Evolutionary conservation across 805 yeast species (phyloP).

Genomic region (Suhomyces vadensis): DNA sequence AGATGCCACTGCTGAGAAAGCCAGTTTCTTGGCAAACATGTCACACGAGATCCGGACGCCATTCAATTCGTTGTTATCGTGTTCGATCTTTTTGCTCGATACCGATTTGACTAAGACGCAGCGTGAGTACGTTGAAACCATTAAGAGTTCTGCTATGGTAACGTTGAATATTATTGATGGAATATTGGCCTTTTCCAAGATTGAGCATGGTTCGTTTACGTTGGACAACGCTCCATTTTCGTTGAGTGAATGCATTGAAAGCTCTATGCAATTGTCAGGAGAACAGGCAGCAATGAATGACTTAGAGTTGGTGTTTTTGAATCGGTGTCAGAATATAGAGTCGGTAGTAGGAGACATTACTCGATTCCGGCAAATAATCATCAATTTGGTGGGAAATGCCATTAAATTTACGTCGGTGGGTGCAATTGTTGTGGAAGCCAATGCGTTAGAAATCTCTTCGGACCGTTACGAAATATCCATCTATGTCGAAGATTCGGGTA

Average conservation of each 20-base stretch:
- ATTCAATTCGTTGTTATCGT: conserved; percentile 51
- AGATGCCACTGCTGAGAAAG: conserved; percentile 55
- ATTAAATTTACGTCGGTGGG: conserved; percentile 51
- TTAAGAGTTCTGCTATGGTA: conserved; percentile 50
- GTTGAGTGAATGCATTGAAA: conserved; percentile 45
- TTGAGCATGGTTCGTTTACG: conserved; percentile 54
- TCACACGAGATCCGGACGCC: conserved; percentile 61
- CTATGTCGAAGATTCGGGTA: conserved; percentile 52
- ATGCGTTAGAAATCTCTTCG: conserved; percentile 26
- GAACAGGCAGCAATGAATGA: conserved; percentile 48
- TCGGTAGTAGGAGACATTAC: conserved; percentile 50
- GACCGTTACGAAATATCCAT: conserved; percentile 41
- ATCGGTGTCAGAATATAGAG: conserved; percentile 40
- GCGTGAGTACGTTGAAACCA: conserved; percentile 53
- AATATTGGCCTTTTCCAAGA: conserved; percentile 53
- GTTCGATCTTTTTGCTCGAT: conserved; percentile 50
- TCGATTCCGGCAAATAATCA: conserved; percentile 50
- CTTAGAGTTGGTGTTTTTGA: conserved; percentile 46
- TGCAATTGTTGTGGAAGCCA: conserved; percentile 39
- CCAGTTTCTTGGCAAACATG: conserved; percentile 55
- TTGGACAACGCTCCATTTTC: conserved; percentile 47
- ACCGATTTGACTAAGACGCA: conserved; percentile 47
- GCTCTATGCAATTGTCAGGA: conserved; percentile 49
- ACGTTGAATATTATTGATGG: conserved; percentile 55
- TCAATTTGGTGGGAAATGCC: conserved; percentile 55